Evolutionary conservation across 306 rosid genomes (phyloP), one percentile per base, ranked within the genome.

Genomic region (Senna siamea): DNA sequence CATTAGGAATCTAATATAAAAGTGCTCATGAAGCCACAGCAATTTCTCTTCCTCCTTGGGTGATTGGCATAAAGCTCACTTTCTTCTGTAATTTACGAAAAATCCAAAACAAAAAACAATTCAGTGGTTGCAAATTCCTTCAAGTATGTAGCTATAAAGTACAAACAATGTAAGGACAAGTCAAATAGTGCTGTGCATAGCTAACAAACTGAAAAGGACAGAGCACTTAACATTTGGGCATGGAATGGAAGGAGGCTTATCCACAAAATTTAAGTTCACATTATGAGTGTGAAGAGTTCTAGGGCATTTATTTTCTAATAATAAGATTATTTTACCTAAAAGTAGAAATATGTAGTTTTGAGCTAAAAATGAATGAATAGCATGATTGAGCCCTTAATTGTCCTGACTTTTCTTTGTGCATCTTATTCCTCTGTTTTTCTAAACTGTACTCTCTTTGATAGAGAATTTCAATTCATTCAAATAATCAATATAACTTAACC

Each of bases 31-130:
- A 85, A 81, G 87, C 82, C 55, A 88, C 93, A 13, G 85, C 86
- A 32, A 91, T 74, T 74, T 89, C 93, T 69, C 67, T 84, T 71
- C 84, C 93, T 73, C 69, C 96, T 62, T 90, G 89, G 5, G 15
- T 66, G 17, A 76, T 72, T 68, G 96, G 81, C 80, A 69, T 69
- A 80, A 92, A 95, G 75, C 96, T 94, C 82, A 94, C 99, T 74
- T 92, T 86, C 54, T 87, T 95, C 99, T 95, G 96, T 90, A 84
- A 55, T 17, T 60, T 60, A 41, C 69, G 68, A 19, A 10, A 11
- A 69, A 62, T 76, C 63, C 68, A 72, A 14, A 4, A 2, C 6
- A 18, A 8, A 15, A 58, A 38, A 62, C 41, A 62, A 30, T 3
- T 81, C 22, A 78, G 75, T 69, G 26, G 9, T 20, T 65, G 10